Evolutionary conservation across 176 grass and related monocot genomes (phyloP).

Genomic region (Puya raimondii): DNA sequence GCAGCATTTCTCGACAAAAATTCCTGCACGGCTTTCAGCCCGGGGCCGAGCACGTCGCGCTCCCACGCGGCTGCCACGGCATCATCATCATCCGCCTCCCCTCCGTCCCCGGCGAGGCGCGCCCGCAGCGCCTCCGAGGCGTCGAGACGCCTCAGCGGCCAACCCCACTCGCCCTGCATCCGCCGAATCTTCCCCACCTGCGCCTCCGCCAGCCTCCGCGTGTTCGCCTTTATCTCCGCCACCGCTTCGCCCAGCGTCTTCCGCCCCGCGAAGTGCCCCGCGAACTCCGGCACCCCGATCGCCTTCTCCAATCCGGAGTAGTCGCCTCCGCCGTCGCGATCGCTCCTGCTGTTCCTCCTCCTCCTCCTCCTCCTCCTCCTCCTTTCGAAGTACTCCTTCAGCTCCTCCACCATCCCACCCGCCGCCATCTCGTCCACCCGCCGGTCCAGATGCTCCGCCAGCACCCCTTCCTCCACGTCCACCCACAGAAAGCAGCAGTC

Average conservation of each 20-base stretch:
- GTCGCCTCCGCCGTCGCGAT: neutral
- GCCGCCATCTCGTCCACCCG: neutral
- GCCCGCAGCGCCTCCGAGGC: constrained; percentile 45
- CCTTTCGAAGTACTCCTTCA: constrained; percentile 2
- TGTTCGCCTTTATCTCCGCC: constrained; percentile 74
- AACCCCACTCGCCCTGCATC: constrained; percentile 45
- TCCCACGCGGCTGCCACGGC: constrained; percentile 42
- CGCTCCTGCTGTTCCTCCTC: too few relatives aligned
- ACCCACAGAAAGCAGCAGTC: neutral
- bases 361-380: neutral
- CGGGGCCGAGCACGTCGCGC: constrained; percentile 49
- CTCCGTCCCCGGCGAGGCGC: constrained; percentile 32
- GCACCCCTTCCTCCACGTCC: neutral
- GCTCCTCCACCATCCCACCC: neutral
- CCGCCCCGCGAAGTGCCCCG: constrained; percentile 33
- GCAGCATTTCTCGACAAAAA: neutral
- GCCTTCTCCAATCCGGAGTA: constrained; percentile 44
- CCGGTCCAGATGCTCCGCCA: neutral
- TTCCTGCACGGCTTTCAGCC: constrained; percentile 33
- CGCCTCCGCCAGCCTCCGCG: constrained; percentile 51
- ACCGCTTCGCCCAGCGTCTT: constrained; percentile 34
- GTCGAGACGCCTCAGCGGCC: constrained; percentile 62
- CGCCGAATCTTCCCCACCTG: constrained; percentile 68
- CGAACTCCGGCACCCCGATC: constrained; percentile 78
- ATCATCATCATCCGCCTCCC: constrained; percentile 15